Evolutionary conservation across 2,329 filamentous ascomycete species (phyloP).

Genomic region (Passalora sequoiae): DNA sequence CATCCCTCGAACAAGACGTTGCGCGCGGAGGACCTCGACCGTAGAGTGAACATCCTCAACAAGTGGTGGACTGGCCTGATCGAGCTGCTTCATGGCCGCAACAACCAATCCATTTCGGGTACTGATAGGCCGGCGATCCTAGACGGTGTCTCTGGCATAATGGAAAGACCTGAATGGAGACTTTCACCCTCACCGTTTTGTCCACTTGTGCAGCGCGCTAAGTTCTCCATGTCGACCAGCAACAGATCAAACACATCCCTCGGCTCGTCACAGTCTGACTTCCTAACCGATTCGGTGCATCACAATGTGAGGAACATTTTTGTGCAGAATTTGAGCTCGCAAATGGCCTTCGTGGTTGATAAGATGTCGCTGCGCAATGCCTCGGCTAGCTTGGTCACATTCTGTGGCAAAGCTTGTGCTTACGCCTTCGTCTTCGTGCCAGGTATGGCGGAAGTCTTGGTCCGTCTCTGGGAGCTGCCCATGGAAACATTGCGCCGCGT

Average conservation of each 20-base stretch:
- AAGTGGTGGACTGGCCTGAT: conserved; percentile 86
- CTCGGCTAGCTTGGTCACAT: conserved; percentile 63
- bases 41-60: conserved; percentile 71
- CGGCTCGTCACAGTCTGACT: conserved; percentile 53
- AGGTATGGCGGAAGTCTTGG: conserved; percentile 74
- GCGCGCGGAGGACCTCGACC: conserved; percentile 75
- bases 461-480: conserved; percentile 72
- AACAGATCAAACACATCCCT: conserved; percentile 55
- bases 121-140: conserved; percentile 78
- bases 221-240: conserved; percentile 41
- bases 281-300: conserved; percentile 69
- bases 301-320: conserved; percentile 89
- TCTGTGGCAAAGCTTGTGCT: conserved; percentile 83
- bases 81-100: conserved; percentile 71
- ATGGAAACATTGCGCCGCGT: conserved; percentile 65
- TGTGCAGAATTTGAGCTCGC: conserved; percentile 70
- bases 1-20: conserved; percentile 63
- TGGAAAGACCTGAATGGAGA: conserved; percentile 86
- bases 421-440: conserved; percentile 93
- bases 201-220: conserved; percentile 54
- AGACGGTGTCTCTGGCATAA: conserved; percentile 72
- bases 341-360: conserved; percentile 82
- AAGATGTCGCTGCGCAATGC: conserved; percentile 77
- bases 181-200: conserved; percentile 63
- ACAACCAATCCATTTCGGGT: conserved; percentile 71